Conservation (phyloP, 2,329 filamentous ascomycete genomes). For the Diaporthe eres region DNA sequence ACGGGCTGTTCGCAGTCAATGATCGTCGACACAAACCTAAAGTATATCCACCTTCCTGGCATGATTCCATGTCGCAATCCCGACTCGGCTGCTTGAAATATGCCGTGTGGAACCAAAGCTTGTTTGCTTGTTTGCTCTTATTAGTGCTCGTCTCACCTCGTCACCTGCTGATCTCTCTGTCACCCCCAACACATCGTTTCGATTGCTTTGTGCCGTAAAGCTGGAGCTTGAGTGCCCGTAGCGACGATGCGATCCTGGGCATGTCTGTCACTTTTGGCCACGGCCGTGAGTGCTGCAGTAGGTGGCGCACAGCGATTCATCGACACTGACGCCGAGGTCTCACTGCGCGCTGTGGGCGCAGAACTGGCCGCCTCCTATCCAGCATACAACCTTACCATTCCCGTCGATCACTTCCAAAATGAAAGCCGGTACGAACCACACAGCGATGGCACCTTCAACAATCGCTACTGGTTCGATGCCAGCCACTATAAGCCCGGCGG, state of each 20-base stretch:
- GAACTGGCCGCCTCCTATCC: slow-evolving; percentile 49
- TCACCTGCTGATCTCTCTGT: background rate
- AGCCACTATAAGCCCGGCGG: slow-evolving; percentile 82
- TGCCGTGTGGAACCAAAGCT: background rate
- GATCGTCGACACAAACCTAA: background rate
- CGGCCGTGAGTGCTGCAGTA: background rate
- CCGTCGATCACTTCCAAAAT: slow-evolving; percentile 87
- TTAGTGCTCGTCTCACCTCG: background rate
- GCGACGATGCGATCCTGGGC: background rate
- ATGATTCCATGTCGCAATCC: background rate
- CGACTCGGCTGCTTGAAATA: background rate
- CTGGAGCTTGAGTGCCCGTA: background rate
- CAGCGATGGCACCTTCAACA: slow-evolving; percentile 73
- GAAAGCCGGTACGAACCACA: slow-evolving; percentile 84
- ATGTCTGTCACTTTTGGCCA: background rate
- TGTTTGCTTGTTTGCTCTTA: background rate
- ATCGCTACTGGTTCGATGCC: slow-evolving; percentile 88
- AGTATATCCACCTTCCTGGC: background rate
- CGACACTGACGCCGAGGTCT: background rate
- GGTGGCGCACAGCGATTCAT: background rate
- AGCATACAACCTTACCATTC: slow-evolving; percentile 60
- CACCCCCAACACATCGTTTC: background rate
- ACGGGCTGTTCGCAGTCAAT: background rate
- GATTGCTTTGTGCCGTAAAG: background rate
- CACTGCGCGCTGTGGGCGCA: background rate